Evolutionary conservation across 129 eudicot species (phyloP).

Genomic region (Helianthus tuberosus): DNA sequence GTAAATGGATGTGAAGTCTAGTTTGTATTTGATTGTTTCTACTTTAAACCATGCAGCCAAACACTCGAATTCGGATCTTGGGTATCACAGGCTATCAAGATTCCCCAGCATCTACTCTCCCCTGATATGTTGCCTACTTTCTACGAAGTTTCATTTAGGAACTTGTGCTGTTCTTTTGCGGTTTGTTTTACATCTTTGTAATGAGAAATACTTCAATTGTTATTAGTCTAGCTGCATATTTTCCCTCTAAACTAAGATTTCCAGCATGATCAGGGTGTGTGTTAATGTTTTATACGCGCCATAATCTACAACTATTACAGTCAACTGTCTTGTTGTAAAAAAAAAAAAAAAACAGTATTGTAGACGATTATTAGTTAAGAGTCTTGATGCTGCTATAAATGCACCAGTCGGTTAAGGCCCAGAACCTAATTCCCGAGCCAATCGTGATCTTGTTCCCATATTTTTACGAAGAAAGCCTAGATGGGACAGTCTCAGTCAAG

Average conservation of each 20-base stretch:
- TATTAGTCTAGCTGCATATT: slow-evolving; percentile 28
- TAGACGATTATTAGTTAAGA: no score
- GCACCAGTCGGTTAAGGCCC: no score
- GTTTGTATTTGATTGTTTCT: slow-evolving; percentile 26
- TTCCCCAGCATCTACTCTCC: slow-evolving; percentile 60
- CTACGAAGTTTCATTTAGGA: slow-evolving; percentile 16
- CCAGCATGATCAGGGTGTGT: not conserved
- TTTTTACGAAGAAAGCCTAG: no score
- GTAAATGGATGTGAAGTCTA: not conserved
- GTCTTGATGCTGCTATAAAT: no score
- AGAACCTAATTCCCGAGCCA: no score
- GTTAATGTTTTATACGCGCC: not conserved
- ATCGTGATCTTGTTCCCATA: no score
- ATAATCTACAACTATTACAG: not conserved
- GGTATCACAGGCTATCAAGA: slow-evolving; percentile 89
- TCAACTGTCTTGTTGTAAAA: no score
- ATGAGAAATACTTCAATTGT: slow-evolving; percentile 23
- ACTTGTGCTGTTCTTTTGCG: slow-evolving; percentile 24
- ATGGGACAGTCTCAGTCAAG: no score
- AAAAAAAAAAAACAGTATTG: no score
- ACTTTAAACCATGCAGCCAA: slow-evolving; percentile 61
- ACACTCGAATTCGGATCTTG: slow-evolving; percentile 76
- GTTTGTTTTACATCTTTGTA: slow-evolving; percentile 28
- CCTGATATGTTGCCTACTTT: slow-evolving; percentile 11
- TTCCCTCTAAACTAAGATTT: not conserved